Evolutionary conservation across 257 asterid species (phyloP), one percentile per base, ranked within the genome.

Genomic region (Jacaranda copaia): DNA sequence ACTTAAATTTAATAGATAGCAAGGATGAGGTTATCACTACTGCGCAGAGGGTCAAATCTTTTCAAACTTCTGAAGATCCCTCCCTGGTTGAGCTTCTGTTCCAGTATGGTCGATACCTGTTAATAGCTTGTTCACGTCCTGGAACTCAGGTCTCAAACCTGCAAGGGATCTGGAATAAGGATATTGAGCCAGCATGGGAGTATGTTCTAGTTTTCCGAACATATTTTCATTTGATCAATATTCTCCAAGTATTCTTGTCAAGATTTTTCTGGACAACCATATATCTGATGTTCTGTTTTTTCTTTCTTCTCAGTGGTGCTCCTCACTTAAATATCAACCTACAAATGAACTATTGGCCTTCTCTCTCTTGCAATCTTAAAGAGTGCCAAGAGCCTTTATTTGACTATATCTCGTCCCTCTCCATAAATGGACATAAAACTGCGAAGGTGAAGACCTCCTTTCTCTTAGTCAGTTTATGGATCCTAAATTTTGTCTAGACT

Each of bases 271-370:
- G 45, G 10, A 49, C 4, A 46, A 36, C 18, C 12, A 56, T 68
- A 63, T 36, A 20, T 14, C 16, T 77, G 48, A 77, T 42, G 19
- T 43, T 77, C 51, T 79, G 42, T 16, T 19, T 62, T 46, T 62
- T 74, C 32, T 46, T 68, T 74, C 74, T 63, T 65, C 9, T 43
- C 86, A 92, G 98, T 80, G 86, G 92, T 79, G 91, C 95, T 82
- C 93, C 90, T 59, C 96, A 90, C 86, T 82, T 92, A 88, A 90
- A 92, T 82, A 89, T 92, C 87, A 92, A 90, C 82, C 96, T 90
- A 46, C 95, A 92, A 49, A 92, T 92, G 98, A 92, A 90, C 83
- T 90, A 92, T 72, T 92, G 96, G 98, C 95, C 88, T 74, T 84
- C 96, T 35, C 95, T 90, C 58, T 84, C 96, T 43, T 84, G 92